phyloP scores from a whole-genome alignment of 306 rosid genomes.

The Vigna nakashimae region DNA sequence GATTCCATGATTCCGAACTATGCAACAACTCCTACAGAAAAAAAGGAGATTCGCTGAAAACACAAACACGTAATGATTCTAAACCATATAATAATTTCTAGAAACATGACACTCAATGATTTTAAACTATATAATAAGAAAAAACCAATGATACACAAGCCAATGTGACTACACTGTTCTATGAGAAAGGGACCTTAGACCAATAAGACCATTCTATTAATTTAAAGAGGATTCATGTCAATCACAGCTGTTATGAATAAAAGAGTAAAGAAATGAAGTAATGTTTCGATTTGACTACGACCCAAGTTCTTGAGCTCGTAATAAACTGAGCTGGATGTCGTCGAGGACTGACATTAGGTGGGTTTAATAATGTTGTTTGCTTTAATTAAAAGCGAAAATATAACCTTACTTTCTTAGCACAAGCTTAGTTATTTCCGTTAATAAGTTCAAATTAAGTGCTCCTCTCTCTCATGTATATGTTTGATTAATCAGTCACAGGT shows the following conservation, averaged over 20 bases:
- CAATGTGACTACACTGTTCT: slow-evolving; percentile 42
- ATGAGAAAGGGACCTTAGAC: slow-evolving; percentile 49
- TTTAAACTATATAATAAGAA: background rate
- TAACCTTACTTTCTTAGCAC: background rate
- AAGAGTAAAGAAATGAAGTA: slow-evolving; percentile 44
- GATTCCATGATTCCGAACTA: background rate
- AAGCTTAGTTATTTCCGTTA: background rate
- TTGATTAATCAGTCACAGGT: background rate
- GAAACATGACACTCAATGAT: background rate
- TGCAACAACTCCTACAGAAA: no score
- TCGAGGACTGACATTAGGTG: slow-evolving; percentile 36
- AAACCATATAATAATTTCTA: background rate
- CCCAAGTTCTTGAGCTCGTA: slow-evolving; percentile 40
- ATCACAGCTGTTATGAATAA: slow-evolving; percentile 52
- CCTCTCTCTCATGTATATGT: background rate
- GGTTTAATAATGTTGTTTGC: slow-evolving; percentile 30
- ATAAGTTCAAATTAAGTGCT: background rate
- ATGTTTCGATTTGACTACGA: slow-evolving; percentile 45
- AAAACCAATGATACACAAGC: background rate
- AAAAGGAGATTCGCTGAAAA: background rate
- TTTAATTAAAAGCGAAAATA: slow-evolving; percentile 10
- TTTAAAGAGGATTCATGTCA: slow-evolving; percentile 49
- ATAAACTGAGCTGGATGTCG: slow-evolving; percentile 39
- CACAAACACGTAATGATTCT: background rate
- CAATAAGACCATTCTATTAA: slow-evolving; percentile 44